Evolutionary conservation across 2,329 filamentous ascomycete genomes (phyloP), one percentile per base, ranked within the genome.

Genomic region (Nannizziopsis arthrosporioides): DNA sequence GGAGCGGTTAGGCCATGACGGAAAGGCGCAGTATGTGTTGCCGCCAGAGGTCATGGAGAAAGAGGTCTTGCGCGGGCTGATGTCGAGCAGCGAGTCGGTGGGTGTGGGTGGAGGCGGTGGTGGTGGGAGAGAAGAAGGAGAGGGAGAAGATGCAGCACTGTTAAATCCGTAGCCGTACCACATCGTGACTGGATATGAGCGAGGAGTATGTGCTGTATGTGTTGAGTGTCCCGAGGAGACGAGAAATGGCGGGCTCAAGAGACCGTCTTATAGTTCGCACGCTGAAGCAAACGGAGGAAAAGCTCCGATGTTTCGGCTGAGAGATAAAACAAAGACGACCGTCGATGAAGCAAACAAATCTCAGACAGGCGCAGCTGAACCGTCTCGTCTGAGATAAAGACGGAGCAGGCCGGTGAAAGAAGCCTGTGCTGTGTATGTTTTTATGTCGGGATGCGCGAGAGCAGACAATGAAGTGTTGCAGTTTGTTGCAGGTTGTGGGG

Each of bases 1-100:
- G 1, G 63, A 57, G 4, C 67, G 56, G 59, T 68, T 69, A 40
- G 67, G 67, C 67, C 67, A 69, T 3, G 67, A 69, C 7, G 67
- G 67, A 44, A 69, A 69, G 3, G 67, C 67, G 51, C 67, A 69
- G 44, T 65, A 60, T 22, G 61, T 66, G 56, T 61, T 66, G 59
- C 64, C 60, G 6, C 64, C 63, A 48, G 61, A 61, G 31, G 61
- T 56, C 15, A 42, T 42, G 18, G 65, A 68, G 58, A 68, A 69
- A 32, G 65, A 68, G 7, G 61, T 64, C 53, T 68, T 68, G 60
- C 64, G 64, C 8, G 66, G 66, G 32, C 59, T 60, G 54, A 68
- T 68, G 48, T 68, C 66, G 41, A 66, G 61, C 2, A 68, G 54
- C 14, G 60, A 59, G 53, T 68, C 62, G 53, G 53, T 62, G 9